A percentile compares a stretch with the other conserved stretches of the same genome.
Evolutionary conservation across 192 early-diverging fungal genomes (phyloP).

Genomic region (Coemansia sp.): DNA sequence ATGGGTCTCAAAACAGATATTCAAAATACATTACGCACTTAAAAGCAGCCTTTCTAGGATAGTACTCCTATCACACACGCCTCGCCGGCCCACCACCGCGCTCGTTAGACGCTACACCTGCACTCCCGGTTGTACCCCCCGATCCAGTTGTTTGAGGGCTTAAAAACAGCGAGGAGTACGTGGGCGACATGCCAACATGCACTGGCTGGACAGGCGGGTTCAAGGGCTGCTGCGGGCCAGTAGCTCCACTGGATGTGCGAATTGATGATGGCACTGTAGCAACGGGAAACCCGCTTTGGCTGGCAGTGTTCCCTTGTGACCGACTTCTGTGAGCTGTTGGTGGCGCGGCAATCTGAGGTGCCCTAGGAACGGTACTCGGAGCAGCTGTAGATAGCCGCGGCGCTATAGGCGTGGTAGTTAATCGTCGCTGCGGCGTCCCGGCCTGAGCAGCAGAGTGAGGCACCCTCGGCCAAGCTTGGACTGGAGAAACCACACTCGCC

Average conservation of each 20-base stretch:
- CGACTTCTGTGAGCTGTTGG: neutral
- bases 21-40: neutral
- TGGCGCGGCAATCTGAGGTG: neutral
- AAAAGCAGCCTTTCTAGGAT: neutral
- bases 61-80: neutral
- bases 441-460: neutral
- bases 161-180: conserved; percentile 33
- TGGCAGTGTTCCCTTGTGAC: neutral
- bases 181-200: conserved; percentile 36
- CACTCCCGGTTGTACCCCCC: neutral
- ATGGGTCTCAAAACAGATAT: neutral
- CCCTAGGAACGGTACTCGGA: conserved; percentile 1
- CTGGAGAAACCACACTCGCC: neutral
- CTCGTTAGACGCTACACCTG: neutral
- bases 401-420: neutral
- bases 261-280: neutral
- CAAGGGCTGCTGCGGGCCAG: neutral
- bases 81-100: neutral
- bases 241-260: neutral
- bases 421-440: neutral
- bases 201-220: neutral
- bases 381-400: neutral
- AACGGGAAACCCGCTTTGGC: neutral
- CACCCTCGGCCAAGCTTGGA: neutral
- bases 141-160: conserved; percentile 5